phyloP scores from a whole-genome alignment of 768 basidiomycete genomes.

The Strobilomyces confusus region DNA sequence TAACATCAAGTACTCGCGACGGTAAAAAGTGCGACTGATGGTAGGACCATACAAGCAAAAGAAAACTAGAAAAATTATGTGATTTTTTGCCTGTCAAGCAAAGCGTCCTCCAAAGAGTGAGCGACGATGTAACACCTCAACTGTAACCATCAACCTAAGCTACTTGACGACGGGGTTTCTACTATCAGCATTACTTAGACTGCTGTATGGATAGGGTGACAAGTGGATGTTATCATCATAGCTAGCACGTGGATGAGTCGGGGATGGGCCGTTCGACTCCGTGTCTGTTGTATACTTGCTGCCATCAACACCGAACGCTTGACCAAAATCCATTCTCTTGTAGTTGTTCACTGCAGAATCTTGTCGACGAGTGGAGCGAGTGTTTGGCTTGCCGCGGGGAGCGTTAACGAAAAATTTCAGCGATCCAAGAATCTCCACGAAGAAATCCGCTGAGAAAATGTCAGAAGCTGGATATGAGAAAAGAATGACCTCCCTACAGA shows the following conservation, averaged over 20 bases:
- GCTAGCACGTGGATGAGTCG: conserved; percentile 22
- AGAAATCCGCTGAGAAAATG: conserved; percentile 53
- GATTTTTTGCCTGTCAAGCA: not conserved
- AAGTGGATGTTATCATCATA: conserved; percentile 41
- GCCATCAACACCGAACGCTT: conserved; percentile 37
- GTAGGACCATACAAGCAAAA: not conserved
- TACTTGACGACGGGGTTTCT: conserved; percentile 3
- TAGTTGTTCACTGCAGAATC: conserved; percentile 19
- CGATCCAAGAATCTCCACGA: conserved; percentile 58
- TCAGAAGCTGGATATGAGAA: conserved; percentile 5
- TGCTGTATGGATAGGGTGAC: conserved; percentile 33
- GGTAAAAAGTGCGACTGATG: not conserved
- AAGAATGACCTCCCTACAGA: conserved; percentile 30
- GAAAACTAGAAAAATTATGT: not conserved
- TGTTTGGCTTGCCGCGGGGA: conserved; percentile 29
- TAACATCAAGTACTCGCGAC: not conserved
- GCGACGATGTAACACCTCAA: not conserved
- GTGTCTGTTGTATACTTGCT: conserved; percentile 15
- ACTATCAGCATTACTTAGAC: conserved; percentile 8
- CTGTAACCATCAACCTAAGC: not conserved
- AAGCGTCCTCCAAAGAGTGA: not conserved
- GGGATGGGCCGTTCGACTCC: conserved; percentile 7
- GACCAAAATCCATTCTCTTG: conserved; percentile 33
- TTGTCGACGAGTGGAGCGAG: conserved; percentile 16
- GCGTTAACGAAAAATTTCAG: conserved; percentile 56